Percentiles rank a stretch among this genome's conserved stretches.
phyloP scores from a whole-genome alignment of 129 eudicot species.

The Flaveria sonorensis region DNA sequence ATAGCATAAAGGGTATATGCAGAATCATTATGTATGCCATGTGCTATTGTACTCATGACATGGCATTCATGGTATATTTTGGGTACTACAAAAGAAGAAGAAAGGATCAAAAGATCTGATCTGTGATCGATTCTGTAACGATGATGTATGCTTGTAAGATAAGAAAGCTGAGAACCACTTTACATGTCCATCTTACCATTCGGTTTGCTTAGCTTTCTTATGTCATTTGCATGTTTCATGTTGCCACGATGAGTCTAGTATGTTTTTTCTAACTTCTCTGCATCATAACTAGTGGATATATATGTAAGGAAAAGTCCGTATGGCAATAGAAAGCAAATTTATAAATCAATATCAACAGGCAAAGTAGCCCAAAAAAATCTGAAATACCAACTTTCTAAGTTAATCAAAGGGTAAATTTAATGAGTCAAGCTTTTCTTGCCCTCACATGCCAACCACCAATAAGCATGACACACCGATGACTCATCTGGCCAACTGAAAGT shows the following conservation, averaged over 20 bases:
- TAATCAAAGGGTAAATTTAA: constrained; percentile 6
- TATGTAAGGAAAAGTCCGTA: constrained; percentile 17
- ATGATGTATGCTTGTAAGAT: background rate
- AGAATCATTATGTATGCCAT: background rate
- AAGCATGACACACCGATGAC: constrained; percentile 31
- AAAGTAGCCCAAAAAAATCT: background rate
- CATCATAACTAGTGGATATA: constrained; percentile 6
- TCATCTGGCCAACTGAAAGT: constrained; percentile 35
- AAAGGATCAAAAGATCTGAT: background rate
- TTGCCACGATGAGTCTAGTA: background rate
- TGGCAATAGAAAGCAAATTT: constrained; percentile 15
- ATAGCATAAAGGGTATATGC: constrained; percentile 8
- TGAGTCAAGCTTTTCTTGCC: constrained; percentile 7
- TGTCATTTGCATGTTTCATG: constrained; percentile 20
- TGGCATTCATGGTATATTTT: background rate
- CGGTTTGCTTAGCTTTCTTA: constrained; percentile 2
- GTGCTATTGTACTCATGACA: constrained; percentile 12
- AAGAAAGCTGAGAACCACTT: constrained; percentile 11
- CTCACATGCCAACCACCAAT: constrained; percentile 26
- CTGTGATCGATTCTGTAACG: background rate
- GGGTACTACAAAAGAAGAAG: background rate
- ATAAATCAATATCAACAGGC: constrained; percentile 3
- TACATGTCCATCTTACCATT: background rate
- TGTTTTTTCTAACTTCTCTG: constrained; percentile 12
- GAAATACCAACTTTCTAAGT: background rate